phyloP scores from a whole-genome alignment of 1,284 basidiomycete genomes.

The Schizophyllum amplum region DNA sequence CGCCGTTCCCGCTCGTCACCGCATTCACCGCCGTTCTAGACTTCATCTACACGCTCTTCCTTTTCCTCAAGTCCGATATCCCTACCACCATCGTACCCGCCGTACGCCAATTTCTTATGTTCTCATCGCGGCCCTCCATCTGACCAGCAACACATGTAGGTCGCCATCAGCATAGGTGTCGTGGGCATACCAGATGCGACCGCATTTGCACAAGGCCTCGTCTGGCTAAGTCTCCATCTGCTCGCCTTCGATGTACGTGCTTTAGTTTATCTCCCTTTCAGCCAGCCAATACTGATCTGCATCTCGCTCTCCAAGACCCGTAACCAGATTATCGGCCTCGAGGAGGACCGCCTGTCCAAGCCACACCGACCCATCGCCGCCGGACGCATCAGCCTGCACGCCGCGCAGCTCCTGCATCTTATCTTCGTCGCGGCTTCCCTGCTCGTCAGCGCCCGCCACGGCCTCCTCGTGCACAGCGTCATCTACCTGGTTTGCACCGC shows the following conservation, averaged over 20 bases:
- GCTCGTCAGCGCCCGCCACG: constrained; percentile 15
- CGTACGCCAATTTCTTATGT: constrained; percentile 4
- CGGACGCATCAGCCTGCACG: constrained; percentile 21
- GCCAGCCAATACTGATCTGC: neutral
- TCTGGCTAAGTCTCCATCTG: neutral
- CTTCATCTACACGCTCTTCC: constrained; percentile 1
- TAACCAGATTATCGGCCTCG: constrained; percentile 13
- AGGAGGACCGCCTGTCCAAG: constrained; percentile 29
- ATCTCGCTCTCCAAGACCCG: neutral
- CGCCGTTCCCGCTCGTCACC: too few relatives aligned
- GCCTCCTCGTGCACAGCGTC: constrained; percentile 18
- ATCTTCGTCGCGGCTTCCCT: constrained; percentile 18
- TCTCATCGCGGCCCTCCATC: too few relatives aligned
- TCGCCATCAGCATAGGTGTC: constrained; percentile 9
- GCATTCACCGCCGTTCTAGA: too few relatives aligned
- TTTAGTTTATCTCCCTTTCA: neutral
- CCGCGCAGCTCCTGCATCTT: constrained; percentile 20
- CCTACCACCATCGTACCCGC: constrained; percentile 8
- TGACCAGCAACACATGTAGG: constrained; percentile 1
- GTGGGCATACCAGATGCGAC: constrained; percentile 6
- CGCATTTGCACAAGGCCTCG: neutral
- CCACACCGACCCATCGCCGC: constrained; percentile 28
- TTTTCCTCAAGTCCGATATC: constrained; percentile 10
- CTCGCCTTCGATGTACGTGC: constrained; percentile 10
- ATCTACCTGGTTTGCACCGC: constrained; percentile 22